Evolutionary conservation across 352 stramenopile species (phyloP), one percentile per base, ranked within the genome.

Genomic region (Phytophthora cryptogea): DNA sequence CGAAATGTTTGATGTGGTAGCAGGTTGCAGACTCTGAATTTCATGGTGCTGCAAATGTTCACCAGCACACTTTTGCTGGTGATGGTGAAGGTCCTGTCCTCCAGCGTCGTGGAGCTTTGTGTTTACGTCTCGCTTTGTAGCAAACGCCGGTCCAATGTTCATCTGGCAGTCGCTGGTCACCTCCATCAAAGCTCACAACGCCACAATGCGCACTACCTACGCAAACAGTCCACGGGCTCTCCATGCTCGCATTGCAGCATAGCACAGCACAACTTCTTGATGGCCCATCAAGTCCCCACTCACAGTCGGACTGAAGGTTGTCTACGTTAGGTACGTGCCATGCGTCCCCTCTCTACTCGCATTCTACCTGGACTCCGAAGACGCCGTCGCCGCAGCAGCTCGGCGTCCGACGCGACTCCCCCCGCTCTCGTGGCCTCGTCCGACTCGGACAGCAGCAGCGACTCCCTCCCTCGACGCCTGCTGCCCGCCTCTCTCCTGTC

Each of bases 321-420:
- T 16, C 30, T 58, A 46, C 41, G 58, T 54, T 60, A 60, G 35
- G 20, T 58, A 43, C 48, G 35, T 17, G 8, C 10, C 23, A 67
- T 68, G 52, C 59, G 50, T 36, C 64, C 65, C 53, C 49, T 72
- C 41, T 73, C 59, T 73, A 62, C 48, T 26, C 50, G 50, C 37
- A 54, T 72, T 43, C 52, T 64, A 50, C 45, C 37, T n/a, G 31
- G 27, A 28, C 41, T 67, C 14, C 64, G 59, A 44, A 44, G 39
- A 9, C 47, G 53, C 48, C 56, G 56, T 6, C 59, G 64, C 14
- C 64, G 52, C 46, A 71, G 57, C 46, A 69, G 54, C 30, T 65
- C 60, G 37, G 59, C 59, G 42, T 58, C 53, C 26, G 56, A 43
- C 42, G 59, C 59, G 41, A 30, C 35, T 45, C 44, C 43, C 53